These are phyloP conservation scores for Seiridium cupressi DNA, from an alignment of 2,329 filamentous ascomycete genomes.

Conservation along the genomic window DNA sequence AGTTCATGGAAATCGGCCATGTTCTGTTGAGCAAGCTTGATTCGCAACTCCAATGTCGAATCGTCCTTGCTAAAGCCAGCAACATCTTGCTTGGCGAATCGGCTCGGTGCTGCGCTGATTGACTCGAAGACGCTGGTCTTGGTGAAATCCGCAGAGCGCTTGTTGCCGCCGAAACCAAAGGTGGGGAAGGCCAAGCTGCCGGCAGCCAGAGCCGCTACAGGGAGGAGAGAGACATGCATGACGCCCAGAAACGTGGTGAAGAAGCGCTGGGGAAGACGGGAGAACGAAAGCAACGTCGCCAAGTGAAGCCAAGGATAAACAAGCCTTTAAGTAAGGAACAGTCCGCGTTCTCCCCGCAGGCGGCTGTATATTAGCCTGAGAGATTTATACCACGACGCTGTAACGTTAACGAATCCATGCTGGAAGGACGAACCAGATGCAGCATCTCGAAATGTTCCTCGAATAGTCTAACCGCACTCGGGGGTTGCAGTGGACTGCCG, in stretches of 20 bases:
- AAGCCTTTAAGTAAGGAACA: neutral
- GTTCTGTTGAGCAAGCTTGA: conserved; percentile 2
- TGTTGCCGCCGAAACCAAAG: neutral
- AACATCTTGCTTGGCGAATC: conserved; percentile 1
- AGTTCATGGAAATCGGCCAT: conserved; percentile 2
- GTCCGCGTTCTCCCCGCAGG: neutral
- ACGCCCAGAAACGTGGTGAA: neutral
- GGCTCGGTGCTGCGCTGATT: neutral
- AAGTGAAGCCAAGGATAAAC: conserved; percentile 4
- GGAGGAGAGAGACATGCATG: neutral
- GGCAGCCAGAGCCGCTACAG: neutral
- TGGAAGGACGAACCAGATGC: neutral
- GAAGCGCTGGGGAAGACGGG: neutral
- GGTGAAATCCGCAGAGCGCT: neutral
- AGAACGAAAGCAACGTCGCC: neutral
- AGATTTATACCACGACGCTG: neutral
- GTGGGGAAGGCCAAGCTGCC: neutral
- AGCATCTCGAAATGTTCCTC: neutral
- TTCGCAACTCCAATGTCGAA: neutral
- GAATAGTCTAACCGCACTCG: neutral
- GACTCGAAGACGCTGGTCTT: conserved; percentile 2
- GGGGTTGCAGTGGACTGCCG: neutral
- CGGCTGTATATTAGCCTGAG: neutral
- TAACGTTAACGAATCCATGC: neutral
- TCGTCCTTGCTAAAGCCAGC: neutral